Base-by-base conservation (phyloP, 2,329 filamentous ascomycete genomes). In the Ceratocystis albifundus region DNA sequence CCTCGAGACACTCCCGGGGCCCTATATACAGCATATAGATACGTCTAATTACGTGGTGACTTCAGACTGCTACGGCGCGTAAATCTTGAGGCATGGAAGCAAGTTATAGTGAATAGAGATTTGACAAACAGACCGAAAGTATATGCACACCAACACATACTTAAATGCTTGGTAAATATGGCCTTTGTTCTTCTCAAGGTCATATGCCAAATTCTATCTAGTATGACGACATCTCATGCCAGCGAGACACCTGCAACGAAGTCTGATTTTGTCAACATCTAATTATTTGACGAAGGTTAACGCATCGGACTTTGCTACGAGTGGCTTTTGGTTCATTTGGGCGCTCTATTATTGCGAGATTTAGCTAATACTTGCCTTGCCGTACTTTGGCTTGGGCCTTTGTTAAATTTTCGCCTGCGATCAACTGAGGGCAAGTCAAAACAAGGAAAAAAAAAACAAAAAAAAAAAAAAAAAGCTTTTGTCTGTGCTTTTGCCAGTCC, bases 401-500 rank as follows among this genome's bases (percentile, higher is more conserved):
- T 8, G 55, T 59, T 32, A 8, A 36, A 59, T 36, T 41, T 17
- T 59, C 55, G 55, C 53, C 36, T 59, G 53, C 17, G 25, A 32
- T 59, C 12, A 6, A 32, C 32, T n/a, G 36, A 59, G 55, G 55
- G 17, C 50, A 30, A n/a, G 7, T 8, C 8, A 59, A 59, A 59
- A 36, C 30, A 32, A 32, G 7, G 7, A 7, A 12, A 30, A n/a
- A 59, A 57, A 59, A 59, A 59, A 6, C n/a, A n/a, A n/a, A 32
- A 32, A 32, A 7, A 12, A 30, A n/a, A 59, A 57, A 59, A 59
- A 59, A 6, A 8, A 36, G 28, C 55, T 36, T 36, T 20, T 59
- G 55, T 59, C 55, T 59, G 55, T 59, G 55, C 55, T 59, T 59
- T 41, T 41, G 36, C 36, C 36, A 20, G 55, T 32, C n/a, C 32